These are phyloP conservation scores for Fusarium nanum DNA, from an alignment of 2,329 filamentous ascomycete species.

Conservation along the genomic window DNA sequence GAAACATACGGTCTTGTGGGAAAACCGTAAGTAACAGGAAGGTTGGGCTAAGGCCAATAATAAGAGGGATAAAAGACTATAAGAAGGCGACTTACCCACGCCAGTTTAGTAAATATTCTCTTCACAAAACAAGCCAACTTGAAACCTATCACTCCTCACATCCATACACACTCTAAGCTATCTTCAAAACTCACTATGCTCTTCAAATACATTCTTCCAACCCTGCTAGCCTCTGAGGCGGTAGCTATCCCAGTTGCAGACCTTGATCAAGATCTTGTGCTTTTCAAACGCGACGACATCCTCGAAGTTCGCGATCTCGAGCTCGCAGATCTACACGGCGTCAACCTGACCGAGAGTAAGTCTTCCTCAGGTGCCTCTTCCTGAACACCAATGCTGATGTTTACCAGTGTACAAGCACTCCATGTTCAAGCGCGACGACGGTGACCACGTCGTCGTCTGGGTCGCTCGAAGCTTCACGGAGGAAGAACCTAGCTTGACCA, in stretches of 20 bases:
- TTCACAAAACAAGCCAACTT: background rate
- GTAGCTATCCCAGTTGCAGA: background rate
- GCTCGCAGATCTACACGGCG: background rate
- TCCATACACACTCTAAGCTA: background rate
- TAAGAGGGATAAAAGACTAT: no score
- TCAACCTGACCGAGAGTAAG: background rate
- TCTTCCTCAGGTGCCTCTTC: no score
- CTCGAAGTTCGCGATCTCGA: background rate
- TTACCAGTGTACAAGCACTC: background rate
- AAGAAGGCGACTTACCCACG: no score
- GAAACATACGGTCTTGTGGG: accelerated
- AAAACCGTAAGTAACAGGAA: no score
- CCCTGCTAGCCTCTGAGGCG: background rate
- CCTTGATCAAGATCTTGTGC: background rate
- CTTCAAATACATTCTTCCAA: background rate
- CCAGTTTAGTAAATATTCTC: background rate
- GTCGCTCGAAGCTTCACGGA: background rate
- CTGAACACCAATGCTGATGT: no score
- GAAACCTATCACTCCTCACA: accelerated
- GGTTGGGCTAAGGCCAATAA: no score
- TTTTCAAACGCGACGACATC: background rate
- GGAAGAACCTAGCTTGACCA: background rate
- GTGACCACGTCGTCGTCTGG: background rate
- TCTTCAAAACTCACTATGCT: background rate
- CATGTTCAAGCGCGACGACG: background rate